Evolutionary conservation across 495 filamentous ascomycete genomes (phyloP).

Genomic region (Penicillium chermesinum): DNA sequence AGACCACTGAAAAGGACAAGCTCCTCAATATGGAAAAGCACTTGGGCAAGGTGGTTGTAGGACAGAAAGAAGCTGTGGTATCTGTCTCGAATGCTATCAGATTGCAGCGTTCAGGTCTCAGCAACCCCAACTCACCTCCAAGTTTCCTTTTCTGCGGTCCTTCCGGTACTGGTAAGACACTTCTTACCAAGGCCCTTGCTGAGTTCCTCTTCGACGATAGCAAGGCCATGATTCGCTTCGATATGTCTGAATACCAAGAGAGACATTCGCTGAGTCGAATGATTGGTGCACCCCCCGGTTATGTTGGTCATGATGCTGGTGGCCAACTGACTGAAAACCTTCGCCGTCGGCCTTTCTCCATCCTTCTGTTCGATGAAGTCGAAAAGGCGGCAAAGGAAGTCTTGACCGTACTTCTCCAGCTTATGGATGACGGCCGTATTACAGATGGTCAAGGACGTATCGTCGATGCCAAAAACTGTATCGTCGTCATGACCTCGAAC

Average conservation of each 20-base stretch:
- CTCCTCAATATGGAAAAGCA: constrained; percentile 88
- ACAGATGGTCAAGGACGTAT: constrained; percentile 94
- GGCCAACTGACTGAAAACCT: constrained; percentile 93
- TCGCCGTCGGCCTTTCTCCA: constrained; percentile 92
- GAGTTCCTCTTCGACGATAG: constrained; percentile 98
- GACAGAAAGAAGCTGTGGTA: constrained; percentile 90
- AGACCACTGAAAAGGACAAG: constrained; percentile 96
- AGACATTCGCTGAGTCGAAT: constrained; percentile 92
- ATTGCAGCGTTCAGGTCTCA: constrained; percentile 85
- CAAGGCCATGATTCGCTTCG: constrained; percentile 97
- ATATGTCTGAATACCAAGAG: constrained; percentile 99
- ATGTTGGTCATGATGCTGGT: constrained; percentile 93
- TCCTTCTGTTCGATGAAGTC: constrained; percentile 94
- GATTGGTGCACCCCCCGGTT: constrained; percentile 96
- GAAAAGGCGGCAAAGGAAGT: constrained; percentile 99
- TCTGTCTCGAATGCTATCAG: constrained; percentile 95
- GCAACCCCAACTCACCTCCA: constrained; percentile 91
- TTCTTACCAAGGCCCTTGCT: constrained; percentile 92
- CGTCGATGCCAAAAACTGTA: constrained; percentile 94
- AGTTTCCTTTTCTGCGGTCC: constrained; percentile 98
- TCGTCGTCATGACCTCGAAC: constrained; percentile 99
- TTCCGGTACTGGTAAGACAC: constrained; percentile 94
- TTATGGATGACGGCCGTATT: constrained; percentile 98
- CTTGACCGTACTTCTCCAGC: constrained; percentile 89
- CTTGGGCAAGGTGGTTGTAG: constrained; percentile 77